These are phyloP conservation scores for Mortierella sp. DNA, from an alignment of 371 early-diverging fungal species.

Conservation along the genomic window DNA sequence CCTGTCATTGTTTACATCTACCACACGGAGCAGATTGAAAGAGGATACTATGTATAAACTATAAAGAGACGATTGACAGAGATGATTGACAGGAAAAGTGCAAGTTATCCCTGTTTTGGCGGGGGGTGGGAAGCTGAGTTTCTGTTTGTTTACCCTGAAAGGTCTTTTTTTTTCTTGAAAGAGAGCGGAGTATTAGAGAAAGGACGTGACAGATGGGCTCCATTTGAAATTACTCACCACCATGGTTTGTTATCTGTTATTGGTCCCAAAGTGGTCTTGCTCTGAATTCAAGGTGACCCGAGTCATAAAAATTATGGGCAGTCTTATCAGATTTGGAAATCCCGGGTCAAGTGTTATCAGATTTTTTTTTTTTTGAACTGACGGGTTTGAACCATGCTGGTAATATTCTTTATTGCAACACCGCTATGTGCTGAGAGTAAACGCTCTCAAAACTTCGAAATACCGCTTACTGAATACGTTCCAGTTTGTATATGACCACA, in stretches of 20 bases:
- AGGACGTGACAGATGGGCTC: not conserved
- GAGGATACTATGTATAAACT: no score
- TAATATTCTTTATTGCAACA: no score
- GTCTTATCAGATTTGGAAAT: conserved; percentile 27
- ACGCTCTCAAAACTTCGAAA: no score
- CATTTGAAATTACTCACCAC: not conserved
- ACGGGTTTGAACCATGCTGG: no score
- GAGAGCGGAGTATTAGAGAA: conserved; percentile 1
- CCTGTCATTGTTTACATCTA: not conserved
- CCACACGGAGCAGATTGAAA: not conserved
- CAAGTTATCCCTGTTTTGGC: not conserved
- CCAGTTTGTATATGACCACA: no score
- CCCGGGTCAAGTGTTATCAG: conserved; percentile 32
- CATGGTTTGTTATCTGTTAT: not conserved
- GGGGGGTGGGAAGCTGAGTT: not conserved
- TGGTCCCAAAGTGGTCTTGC: not conserved
- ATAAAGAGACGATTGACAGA: not conserved
- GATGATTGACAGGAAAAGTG: no score
- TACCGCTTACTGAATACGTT: no score
- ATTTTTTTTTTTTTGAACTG: conserved; percentile 22
- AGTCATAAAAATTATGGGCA: not conserved
- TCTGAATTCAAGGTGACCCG: not conserved
- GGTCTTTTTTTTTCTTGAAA: conserved; percentile 1
- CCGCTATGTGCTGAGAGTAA: no score
- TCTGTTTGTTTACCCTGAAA: no score